Evolutionary conservation across 2,329 filamentous ascomycete species (phyloP).

Genomic region (Penicillium sp.): DNA sequence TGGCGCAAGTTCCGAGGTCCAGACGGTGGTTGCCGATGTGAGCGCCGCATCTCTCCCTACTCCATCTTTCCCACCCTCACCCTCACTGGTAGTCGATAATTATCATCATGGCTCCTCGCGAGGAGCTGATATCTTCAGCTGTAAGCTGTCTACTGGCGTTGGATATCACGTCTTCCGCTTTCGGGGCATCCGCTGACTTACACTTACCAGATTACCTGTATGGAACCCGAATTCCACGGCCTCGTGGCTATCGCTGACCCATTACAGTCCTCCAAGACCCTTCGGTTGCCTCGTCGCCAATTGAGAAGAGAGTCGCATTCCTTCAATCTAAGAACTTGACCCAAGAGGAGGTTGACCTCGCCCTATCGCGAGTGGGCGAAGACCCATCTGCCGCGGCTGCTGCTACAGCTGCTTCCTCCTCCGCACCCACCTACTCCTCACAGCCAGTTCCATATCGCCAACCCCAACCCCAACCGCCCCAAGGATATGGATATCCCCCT

Average conservation of each 20-base stretch:
- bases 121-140: conserved; percentile 86
- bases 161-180: conserved; percentile 28
- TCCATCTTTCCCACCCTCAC: conserved; percentile 13
- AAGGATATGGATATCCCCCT: conserved; percentile 53
- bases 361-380: conserved; percentile 74
- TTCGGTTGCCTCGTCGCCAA: conserved; percentile 81
- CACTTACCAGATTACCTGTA: conserved; percentile 53
- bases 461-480: conserved; percentile 44
- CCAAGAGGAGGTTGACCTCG: conserved; percentile 87
- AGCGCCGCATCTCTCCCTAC: conserved; percentile 17
- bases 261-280: conserved; percentile 85
- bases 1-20: conserved; percentile 40
- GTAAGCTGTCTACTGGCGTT: conserved; percentile 49
- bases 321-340: conserved; percentile 96
- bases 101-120: conserved; percentile 75
- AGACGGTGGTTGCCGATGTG: conserved; percentile 31
- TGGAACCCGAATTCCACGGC: conserved; percentile 21
- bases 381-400: conserved; percentile 50
- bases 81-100: conserved; percentile 10
- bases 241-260: conserved; percentile 18
- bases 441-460: conserved; percentile 43
- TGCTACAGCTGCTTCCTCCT: conserved; percentile 49
- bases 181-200: conserved; percentile 28
- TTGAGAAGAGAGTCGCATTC: conserved; percentile 91
- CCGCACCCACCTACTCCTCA: conserved; percentile 52